phyloP scores from a whole-genome alignment of 2,329 filamentous ascomycete species.

The Sclerotinia glacialis region DNA sequence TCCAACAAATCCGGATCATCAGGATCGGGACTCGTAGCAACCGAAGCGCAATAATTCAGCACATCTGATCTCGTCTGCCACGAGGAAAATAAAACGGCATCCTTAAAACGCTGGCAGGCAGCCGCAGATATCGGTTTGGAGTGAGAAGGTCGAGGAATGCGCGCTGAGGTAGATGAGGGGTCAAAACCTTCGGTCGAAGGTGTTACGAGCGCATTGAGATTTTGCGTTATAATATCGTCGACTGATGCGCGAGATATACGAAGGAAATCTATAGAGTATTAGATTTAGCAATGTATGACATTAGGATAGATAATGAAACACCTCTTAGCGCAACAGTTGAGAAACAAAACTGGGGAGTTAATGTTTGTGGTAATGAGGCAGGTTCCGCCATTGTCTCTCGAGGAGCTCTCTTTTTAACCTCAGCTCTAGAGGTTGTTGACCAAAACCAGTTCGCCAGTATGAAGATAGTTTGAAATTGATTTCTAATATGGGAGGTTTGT shows the following conservation, averaged over 20 bases:
- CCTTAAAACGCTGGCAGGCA: conserved; percentile 70
- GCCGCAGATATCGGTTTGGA: conserved; percentile 55
- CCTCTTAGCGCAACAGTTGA: conserved; percentile 66
- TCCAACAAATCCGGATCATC: conserved; percentile 75
- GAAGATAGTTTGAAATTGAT: background rate
- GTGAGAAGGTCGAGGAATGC: conserved; percentile 50
- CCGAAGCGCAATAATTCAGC: conserved; percentile 81
- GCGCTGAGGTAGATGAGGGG: conserved; percentile 68
- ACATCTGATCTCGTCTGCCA: conserved; percentile 85
- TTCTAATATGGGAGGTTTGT: background rate
- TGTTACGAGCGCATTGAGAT: conserved; percentile 83
- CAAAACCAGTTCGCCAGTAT: conserved; percentile 39
- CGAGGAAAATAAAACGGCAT: conserved; percentile 77
- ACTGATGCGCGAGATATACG: conserved; percentile 78
- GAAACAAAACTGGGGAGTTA: conserved; percentile 78
- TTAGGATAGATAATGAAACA: conserved; percentile 38
- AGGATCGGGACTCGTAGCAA: conserved; percentile 83
- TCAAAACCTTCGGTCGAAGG: conserved; percentile 74
- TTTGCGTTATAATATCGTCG: conserved; percentile 91
- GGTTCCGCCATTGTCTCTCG: conserved; percentile 34
- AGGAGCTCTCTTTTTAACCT: conserved; percentile 27
- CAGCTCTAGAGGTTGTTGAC: conserved; percentile 34
- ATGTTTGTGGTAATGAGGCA: conserved; percentile 44
- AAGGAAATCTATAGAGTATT: conserved; percentile 69
- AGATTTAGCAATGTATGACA: background rate